Conservation (phyloP, 2,329 filamentous ascomycete species). For the Zopfia rhizophila region DNA sequence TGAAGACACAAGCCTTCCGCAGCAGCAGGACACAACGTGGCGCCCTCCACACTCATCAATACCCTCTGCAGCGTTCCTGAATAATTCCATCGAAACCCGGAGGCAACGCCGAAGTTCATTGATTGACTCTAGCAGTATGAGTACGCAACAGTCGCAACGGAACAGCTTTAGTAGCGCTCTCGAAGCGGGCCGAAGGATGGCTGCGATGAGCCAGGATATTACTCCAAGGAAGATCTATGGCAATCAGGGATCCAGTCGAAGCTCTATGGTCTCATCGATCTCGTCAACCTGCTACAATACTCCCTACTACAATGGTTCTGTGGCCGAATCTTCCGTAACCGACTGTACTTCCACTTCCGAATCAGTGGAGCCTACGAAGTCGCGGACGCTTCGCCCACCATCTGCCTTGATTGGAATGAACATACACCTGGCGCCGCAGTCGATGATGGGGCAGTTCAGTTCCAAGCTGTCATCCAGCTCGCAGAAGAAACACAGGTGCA, state of each 20-base stretch:
- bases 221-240: constrained; percentile 92
- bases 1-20: no score
- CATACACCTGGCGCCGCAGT: constrained; percentile 85
- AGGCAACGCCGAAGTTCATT: constrained; percentile 68
- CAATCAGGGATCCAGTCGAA: constrained; percentile 69
- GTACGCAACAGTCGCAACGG: constrained; percentile 66
- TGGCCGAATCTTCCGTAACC: constrained; percentile 81
- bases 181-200: constrained; percentile 92
- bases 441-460: constrained; percentile 99
- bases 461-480: constrained; percentile 95
- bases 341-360: constrained; percentile 95
- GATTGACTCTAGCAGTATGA: constrained; percentile 73
- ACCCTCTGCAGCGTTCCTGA: constrained; percentile 63
- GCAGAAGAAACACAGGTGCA: constrained; percentile 99
- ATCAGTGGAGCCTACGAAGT: constrained; percentile 79
- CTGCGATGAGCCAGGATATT: constrained; percentile 91
- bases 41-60: constrained; percentile 89
- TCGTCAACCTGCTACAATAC: constrained; percentile 84
- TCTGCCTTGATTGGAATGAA: constrained; percentile 70
- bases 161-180: constrained; percentile 87
- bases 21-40: constrained; percentile 67
- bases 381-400: constrained; percentile 84
- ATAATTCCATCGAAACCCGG: constrained; percentile 56
- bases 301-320: constrained; percentile 85
- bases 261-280: constrained; percentile 86